Conservation (phyloP, 352 stramenopile genomes). For the Globisporangium okanoganense region DNA sequence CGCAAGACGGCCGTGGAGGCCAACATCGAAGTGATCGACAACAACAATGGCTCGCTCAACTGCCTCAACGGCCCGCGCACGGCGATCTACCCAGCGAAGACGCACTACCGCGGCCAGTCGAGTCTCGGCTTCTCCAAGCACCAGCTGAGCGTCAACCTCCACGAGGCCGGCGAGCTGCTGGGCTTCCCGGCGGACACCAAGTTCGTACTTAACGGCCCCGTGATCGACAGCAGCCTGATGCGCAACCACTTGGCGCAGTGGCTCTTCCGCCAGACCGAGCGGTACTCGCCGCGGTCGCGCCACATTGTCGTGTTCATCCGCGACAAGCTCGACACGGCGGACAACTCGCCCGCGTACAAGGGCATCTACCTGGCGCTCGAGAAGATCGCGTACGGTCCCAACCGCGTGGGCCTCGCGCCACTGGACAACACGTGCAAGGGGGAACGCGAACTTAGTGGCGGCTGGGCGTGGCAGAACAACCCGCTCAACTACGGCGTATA, state of each 20-base stretch:
- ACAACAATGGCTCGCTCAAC: conserved; percentile 47
- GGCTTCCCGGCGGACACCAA: conserved; percentile 58
- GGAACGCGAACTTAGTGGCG: conserved; percentile 43
- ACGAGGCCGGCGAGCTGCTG: conserved; percentile 36
- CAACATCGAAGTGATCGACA: conserved; percentile 61
- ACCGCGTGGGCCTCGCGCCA: conserved; percentile 57
- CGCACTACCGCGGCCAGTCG: conserved; percentile 76
- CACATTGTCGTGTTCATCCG: conserved; percentile 73
- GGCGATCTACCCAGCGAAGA: conserved; percentile 37
- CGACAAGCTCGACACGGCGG: conserved; percentile 20
- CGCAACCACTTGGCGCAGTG: conserved; percentile 81
- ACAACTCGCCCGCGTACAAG: conserved; percentile 36
- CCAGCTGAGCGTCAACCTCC: conserved; percentile 69
- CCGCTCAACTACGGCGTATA: conserved; percentile 42
- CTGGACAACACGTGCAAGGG: conserved; percentile 42
- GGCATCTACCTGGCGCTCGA: conserved; percentile 77
- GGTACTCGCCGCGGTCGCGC: conserved; percentile 61
- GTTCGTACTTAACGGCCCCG: conserved; percentile 77
- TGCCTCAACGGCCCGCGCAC: conserved; percentile 45
- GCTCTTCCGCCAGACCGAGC: conserved; percentile 61
- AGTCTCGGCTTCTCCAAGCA: conserved; percentile 80
- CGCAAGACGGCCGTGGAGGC: conserved; percentile 52
- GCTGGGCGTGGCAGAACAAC: conserved; percentile 82
- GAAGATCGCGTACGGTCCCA: conserved; percentile 68
- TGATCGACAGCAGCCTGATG: conserved; percentile 62